Evolutionary conservation across 176 grass and related monocot genomes (phyloP).

Genomic region (Guadua angustifolia): DNA sequence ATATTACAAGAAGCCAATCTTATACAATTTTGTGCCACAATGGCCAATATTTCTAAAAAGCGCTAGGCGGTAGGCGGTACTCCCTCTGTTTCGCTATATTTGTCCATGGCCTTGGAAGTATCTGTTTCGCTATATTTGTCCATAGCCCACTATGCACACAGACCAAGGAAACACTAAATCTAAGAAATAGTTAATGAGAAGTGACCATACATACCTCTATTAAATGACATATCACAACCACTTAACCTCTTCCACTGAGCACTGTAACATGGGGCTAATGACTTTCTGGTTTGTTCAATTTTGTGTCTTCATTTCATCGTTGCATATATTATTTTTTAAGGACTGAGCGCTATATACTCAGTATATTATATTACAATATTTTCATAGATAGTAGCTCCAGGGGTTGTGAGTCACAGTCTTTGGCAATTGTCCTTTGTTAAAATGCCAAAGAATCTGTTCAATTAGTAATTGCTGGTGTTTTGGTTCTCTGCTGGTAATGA

Average conservation of each 20-base stretch:
- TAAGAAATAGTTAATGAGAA: too few relatives aligned
- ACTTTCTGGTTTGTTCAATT: background rate
- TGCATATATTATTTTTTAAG: background rate
- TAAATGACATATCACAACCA: too few relatives aligned
- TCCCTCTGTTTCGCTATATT: too few relatives aligned
- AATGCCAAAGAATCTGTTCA: slow-evolving; percentile 13
- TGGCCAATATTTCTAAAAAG: slow-evolving; percentile 12
- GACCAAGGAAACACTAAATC: too few relatives aligned
- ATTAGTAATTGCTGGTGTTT: slow-evolving; percentile 10
- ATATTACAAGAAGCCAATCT: background rate
- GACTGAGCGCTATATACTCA: background rate
- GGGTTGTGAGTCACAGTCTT: background rate
- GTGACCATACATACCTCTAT: too few relatives aligned
- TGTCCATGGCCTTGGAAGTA: too few relatives aligned
- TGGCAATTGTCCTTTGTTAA: slow-evolving; percentile 14
- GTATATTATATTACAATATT: background rate
- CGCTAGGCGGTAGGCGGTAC: too few relatives aligned
- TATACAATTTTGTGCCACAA: background rate
- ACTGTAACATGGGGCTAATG: background rate
- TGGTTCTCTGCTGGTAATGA: slow-evolving; percentile 8
- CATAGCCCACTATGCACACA: too few relatives aligned
- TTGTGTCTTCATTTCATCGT: slow-evolving; percentile 14
- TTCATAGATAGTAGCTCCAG: background rate
- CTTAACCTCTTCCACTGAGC: too few relatives aligned
- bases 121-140: too few relatives aligned